These are phyloP conservation scores for Leptographium lundbergii DNA, from an alignment of 2,329 filamentous ascomycete genomes.

Conservation along the genomic window DNA sequence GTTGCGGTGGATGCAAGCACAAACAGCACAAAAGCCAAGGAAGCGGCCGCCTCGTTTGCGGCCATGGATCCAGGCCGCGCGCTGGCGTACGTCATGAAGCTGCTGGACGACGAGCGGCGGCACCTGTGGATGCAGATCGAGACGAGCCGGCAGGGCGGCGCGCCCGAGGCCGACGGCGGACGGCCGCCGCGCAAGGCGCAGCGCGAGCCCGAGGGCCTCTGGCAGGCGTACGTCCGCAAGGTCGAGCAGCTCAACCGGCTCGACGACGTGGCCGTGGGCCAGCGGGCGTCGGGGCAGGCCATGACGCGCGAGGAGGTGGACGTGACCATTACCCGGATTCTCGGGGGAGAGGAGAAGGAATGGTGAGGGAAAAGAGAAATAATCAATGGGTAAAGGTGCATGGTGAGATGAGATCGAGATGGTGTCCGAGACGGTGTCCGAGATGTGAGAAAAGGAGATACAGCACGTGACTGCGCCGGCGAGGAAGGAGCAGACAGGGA, in stretches of 20 bases:
- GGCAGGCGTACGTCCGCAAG: constrained; percentile 13
- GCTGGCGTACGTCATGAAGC: constrained; percentile 72
- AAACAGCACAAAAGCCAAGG: too few species aligned
- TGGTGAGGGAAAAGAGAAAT: too few species aligned
- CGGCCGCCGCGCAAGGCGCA: constrained; percentile 1
- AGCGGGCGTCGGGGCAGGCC: constrained; percentile 51
- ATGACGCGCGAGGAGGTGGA: constrained; percentile 53
- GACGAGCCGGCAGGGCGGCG: constrained; percentile 31
- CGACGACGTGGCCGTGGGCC: constrained; percentile 73
- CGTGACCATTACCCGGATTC: constrained; percentile 46
- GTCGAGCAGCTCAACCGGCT: constrained; percentile 35
- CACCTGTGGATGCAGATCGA: constrained; percentile 63
- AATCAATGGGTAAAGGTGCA: background rate
- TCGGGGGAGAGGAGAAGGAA: constrained; percentile 9
- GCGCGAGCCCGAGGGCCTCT: constrained; percentile 11
- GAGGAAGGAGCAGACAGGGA: background rate
- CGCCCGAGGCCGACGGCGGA: background rate
- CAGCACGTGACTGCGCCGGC: background rate
- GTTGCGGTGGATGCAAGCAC: background rate
- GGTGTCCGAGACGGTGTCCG: too few species aligned
- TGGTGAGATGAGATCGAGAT: background rate
- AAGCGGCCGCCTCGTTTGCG: background rate
- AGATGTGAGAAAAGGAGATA: too few species aligned
- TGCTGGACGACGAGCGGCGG: constrained; percentile 64
- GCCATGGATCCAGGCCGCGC: constrained; percentile 46